These are phyloP conservation scores for Huntiella omanensis DNA, from an alignment of 2,329 filamentous ascomycete genomes.

Conservation along the genomic window DNA sequence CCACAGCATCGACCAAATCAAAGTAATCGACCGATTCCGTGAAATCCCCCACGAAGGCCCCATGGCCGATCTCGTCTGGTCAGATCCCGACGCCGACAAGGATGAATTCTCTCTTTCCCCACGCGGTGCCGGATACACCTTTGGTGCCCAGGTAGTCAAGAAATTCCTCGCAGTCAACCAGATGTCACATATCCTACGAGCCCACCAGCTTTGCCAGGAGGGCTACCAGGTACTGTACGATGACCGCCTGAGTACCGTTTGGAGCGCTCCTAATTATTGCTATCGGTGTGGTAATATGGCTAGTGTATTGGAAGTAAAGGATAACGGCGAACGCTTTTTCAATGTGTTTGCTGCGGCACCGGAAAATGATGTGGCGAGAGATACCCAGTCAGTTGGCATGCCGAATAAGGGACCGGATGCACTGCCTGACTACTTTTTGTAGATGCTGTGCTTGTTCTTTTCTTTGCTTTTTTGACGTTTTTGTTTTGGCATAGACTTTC, in stretches of 20 bases:
- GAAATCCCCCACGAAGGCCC: slow-evolving; percentile 97
- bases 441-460: slow-evolving; percentile 48
- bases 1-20: slow-evolving; percentile 97
- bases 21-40: slow-evolving; percentile 96
- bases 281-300: slow-evolving; percentile 95
- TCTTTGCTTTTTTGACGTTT: slow-evolving; percentile 26
- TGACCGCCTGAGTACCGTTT: slow-evolving; percentile 84
- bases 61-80: slow-evolving; percentile 99
- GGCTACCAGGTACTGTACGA: slow-evolving; percentile 95
- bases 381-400: slow-evolving; percentile 59
- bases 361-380: slow-evolving; percentile 82
- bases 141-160: slow-evolving; percentile 91
- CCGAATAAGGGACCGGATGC: slow-evolving; percentile 44
- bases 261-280: slow-evolving; percentile 94
- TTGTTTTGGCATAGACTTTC: too few species aligned
- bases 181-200: slow-evolving; percentile 93
- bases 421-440: slow-evolving; percentile 57
- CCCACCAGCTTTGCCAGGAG: slow-evolving; percentile 97
- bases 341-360: slow-evolving; percentile 96
- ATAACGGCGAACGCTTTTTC: slow-evolving; percentile 82
- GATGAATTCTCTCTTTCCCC: slow-evolving; percentile 94
- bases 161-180: slow-evolving; percentile 95
- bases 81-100: slow-evolving; percentile 87
- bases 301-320: slow-evolving; percentile 88
- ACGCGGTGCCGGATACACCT: slow-evolving; percentile 87